phyloP scores from a whole-genome alignment of 108 stramenopile genomes.

The Schizochytrium sp. region DNA sequence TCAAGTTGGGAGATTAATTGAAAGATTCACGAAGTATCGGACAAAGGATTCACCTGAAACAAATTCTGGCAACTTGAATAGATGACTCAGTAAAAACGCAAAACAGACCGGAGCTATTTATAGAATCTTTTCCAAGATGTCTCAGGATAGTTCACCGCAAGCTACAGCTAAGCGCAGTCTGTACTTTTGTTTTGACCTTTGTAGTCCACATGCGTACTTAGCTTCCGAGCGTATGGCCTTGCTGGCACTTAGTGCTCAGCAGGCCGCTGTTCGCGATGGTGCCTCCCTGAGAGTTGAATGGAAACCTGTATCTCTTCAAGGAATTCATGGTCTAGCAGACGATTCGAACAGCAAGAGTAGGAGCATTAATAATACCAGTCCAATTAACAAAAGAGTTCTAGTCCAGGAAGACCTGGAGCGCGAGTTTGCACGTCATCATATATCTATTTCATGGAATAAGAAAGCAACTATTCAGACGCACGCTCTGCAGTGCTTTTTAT shows the following conservation, averaged over 20 bases:
- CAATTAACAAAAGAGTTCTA: background rate
- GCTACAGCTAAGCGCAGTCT: background rate
- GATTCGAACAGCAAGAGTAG: background rate
- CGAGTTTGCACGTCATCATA: background rate
- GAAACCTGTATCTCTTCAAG: background rate
- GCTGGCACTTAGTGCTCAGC: background rate
- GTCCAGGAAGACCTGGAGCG: slow-evolving; percentile 1
- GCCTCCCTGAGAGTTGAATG: background rate
- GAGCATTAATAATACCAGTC: background rate
- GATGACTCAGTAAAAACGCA: too few relatives aligned
- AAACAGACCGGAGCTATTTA: too few relatives aligned
- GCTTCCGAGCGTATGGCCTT: slow-evolving; percentile 36
- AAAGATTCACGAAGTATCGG: too few relatives aligned
- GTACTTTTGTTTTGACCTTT: slow-evolving; percentile 42
- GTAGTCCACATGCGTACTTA: slow-evolving; percentile 49
- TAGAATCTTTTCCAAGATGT: background rate
- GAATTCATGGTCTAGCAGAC: background rate
- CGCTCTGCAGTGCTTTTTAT: background rate
- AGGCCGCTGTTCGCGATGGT: background rate
- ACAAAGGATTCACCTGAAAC: too few relatives aligned
- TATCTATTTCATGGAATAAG: background rate
- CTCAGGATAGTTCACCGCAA: background rate
- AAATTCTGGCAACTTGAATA: too few relatives aligned
- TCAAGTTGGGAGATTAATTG: too few relatives aligned
- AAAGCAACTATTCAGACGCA: background rate